These are phyloP conservation scores for Murraya paniculata DNA, from an alignment of 345 rosid species.

Conservation along the genomic window DNA sequence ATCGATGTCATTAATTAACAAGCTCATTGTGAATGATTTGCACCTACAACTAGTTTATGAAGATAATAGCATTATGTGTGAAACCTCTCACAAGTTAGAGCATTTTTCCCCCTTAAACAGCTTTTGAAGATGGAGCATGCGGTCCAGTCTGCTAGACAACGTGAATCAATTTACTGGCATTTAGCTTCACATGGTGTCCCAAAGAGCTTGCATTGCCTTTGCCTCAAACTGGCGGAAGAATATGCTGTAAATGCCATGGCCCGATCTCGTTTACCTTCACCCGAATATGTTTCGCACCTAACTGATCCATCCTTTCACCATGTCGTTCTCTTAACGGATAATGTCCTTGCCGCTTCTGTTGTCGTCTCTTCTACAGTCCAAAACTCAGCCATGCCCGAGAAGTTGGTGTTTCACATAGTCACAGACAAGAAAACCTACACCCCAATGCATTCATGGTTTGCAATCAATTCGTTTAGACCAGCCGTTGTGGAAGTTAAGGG, in stretches of 20 bases:
- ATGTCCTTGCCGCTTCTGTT: slow-evolving; percentile 89
- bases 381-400: slow-evolving; percentile 59
- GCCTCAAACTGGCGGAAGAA: slow-evolving; percentile 83
- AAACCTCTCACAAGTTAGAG: not conserved
- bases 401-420: slow-evolving; percentile 78
- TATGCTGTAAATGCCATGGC: slow-evolving; percentile 81
- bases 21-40: not conserved
- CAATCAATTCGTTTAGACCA: slow-evolving; percentile 58
- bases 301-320: slow-evolving; percentile 69
- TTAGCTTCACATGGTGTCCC: slow-evolving; percentile 90
- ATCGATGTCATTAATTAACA: not conserved
- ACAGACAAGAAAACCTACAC: slow-evolving; percentile 93
- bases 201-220: slow-evolving; percentile 78
- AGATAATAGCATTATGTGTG: not conserved
- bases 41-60: not conserved
- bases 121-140: slow-evolving; percentile 66
- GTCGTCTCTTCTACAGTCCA: slow-evolving; percentile 71
- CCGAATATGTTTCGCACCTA: slow-evolving; percentile 66
- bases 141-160: slow-evolving; percentile 69
- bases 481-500: slow-evolving; percentile 90
- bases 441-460: slow-evolving; percentile 97
- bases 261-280: slow-evolving; percentile 74
- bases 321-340: slow-evolving; percentile 79
- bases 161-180: slow-evolving; percentile 82
- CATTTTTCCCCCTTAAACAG: slow-evolving; percentile 34